Base-by-base conservation (phyloP, 148 eudicot genomes). In the Rhododendron williamsianum region DNA sequence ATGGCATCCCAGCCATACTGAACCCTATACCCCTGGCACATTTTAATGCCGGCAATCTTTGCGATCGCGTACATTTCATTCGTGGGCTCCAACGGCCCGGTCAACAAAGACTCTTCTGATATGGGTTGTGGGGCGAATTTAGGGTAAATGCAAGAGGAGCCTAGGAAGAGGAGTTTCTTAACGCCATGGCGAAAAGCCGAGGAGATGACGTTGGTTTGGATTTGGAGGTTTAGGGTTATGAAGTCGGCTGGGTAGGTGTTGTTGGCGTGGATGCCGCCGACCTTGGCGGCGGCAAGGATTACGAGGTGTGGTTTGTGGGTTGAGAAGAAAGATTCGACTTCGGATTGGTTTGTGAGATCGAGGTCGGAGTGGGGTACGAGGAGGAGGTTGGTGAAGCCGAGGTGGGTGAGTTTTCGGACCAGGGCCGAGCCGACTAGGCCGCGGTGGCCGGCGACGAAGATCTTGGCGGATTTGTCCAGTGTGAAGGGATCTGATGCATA, bases 191-290 rank as follows among this genome's bases (percentile, higher is more conserved):
- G 19, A 72, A 87, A 92, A 5, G 98, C 85, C 5, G 98, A 97
- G 88, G 90, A 78, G 84, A 97, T 95, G 74, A 97, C 98, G 35
- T 97, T 97, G 86, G 98, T 95, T 73, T 97, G 98, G 85, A 95
- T 97, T 81, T 95, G 98, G 86, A 97, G 93, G 84, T 97, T 97
- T 71, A 94, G 79, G 85, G 93, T 83, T 85, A 97, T 95, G 89
- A 97, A 97, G 30, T 97, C 98, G 65, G 99, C 99, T 0, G 99
- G 99, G 86, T 95, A 97, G 19, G 98, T 95, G 85, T 89, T 92
- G 92, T 97, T 97, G 13, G 99, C 99, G 88, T 97, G 98, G 85
- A 97, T 97, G 9, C 99, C 99, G 38, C 99, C 99, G 48, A 97
- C 99, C 83, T 97, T 97, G 33, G 99, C 99, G 6, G 99, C 99